Evolutionary conservation across 129 eudicot genomes (phyloP).

Genomic region (Helianthus annuus): DNA sequence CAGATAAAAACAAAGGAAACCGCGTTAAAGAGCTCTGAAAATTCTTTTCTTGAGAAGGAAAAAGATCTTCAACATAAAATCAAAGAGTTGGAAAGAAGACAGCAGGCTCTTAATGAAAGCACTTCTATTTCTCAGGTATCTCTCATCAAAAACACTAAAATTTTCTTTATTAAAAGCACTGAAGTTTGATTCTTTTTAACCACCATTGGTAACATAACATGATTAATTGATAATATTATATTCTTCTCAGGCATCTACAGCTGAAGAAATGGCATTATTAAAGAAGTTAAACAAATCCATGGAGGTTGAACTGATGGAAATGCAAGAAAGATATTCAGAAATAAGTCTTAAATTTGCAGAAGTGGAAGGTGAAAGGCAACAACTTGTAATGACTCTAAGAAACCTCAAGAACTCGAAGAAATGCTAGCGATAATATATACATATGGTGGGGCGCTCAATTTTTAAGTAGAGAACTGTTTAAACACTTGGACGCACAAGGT

Average conservation of each 20-base stretch:
- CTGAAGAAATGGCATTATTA: conserved; percentile 49
- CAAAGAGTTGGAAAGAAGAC: conserved; percentile 54
- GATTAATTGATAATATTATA: background rate
- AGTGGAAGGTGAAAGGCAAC: conserved; percentile 96
- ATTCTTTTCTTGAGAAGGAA: conserved; percentile 64
- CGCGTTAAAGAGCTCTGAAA: conserved; percentile 53
- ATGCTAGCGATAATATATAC: conserved; percentile 20
- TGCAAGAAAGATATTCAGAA: conserved; percentile 96
- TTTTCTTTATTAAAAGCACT: background rate
- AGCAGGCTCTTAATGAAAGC: conserved; percentile 45
- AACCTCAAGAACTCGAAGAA: conserved; percentile 70
- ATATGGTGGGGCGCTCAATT: background rate
- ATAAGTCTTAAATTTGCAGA: conserved; percentile 97
- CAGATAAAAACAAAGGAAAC: conserved; percentile 59
- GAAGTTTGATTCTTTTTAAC: conserved; percentile 9
- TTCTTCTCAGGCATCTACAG: conserved; percentile 33
- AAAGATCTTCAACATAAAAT: conserved; percentile 62
- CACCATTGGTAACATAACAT: background rate
- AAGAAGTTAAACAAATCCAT: conserved; percentile 61
- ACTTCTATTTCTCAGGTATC: conserved; percentile 34
- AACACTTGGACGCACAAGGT: background rate
- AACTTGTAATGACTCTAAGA: conserved; percentile 77
- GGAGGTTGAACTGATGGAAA: conserved; percentile 84
- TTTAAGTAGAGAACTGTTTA: background rate
- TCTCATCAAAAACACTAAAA: background rate